phyloP scores from a whole-genome alignment of 805 yeast species.

The Saccharomycopsis sp. region DNA sequence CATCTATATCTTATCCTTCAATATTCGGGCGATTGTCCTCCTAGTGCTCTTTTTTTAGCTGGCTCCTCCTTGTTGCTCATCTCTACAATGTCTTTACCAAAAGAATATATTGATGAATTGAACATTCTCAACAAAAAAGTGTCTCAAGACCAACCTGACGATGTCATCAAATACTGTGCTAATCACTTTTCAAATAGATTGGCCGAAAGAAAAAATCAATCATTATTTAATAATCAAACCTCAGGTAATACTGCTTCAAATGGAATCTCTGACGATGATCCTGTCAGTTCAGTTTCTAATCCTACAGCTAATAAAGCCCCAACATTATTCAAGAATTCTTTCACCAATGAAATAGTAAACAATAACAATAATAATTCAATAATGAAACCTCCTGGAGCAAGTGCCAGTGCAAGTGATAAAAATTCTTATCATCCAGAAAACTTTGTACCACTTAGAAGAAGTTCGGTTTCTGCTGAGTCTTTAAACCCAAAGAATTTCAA shows the following conservation, averaged over 20 bases:
- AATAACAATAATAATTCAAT: too few species aligned
- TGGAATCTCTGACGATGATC: background rate
- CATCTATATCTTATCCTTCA: too few species aligned
- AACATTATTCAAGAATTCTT: conserved; percentile 23
- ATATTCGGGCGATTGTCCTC: too few species aligned
- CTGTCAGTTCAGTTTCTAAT: background rate
- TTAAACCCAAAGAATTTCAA: conserved; percentile 62
- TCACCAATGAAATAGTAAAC: conserved; percentile 19
- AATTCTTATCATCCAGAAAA: conserved; percentile 28
- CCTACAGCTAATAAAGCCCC: background rate
- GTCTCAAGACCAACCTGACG: conserved; percentile 46
- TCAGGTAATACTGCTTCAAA: background rate
- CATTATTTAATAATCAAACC: too few species aligned
- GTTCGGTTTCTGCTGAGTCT: conserved; percentile 86
- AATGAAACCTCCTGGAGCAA: background rate
- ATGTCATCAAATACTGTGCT: conserved; percentile 66
- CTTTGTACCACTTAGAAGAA: conserved; percentile 75
- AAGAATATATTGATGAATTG: conserved; percentile 40
- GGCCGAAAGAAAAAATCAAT: background rate
- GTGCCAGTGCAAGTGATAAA: background rate
- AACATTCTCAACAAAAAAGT: conserved; percentile 52
- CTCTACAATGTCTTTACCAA: conserved; percentile 26
- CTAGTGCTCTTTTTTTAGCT: too few species aligned
- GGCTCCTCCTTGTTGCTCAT: too few species aligned
- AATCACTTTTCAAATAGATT: conserved; percentile 52